Evolutionary conservation across 306 rosid species (phyloP).

Genomic region (Cucurbita argyrosperma): DNA sequence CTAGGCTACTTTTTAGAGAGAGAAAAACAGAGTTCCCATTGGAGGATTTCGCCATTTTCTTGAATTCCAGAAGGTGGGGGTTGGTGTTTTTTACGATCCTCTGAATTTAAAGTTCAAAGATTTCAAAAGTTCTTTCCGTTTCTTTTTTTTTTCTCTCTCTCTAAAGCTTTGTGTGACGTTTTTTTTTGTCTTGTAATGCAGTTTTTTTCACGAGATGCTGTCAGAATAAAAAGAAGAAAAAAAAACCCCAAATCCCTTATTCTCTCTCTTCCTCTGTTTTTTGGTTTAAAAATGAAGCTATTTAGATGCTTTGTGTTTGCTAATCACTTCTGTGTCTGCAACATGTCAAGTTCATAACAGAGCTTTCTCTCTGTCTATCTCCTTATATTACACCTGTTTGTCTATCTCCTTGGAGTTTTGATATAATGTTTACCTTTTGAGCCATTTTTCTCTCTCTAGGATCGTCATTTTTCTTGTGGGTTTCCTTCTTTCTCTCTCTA

Average conservation of each 20-base stretch:
- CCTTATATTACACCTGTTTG: conserved; percentile 19
- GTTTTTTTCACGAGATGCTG: conserved; percentile 88
- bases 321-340: conserved; percentile 46
- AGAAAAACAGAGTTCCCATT: neutral
- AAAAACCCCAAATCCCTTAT: conserved; percentile 17
- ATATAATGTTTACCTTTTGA: conserved; percentile 1
- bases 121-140: neutral
- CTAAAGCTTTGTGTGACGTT: conserved; percentile 56
- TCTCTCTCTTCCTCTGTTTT: neutral
- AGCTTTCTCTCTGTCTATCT: conserved; percentile 28
- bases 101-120: neutral
- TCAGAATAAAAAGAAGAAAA: conserved; percentile 32
- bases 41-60: neutral
- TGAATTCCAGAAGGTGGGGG: neutral
- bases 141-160: neutral
- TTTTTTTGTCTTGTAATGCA: conserved; percentile 87
- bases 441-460: conserved; percentile 11
- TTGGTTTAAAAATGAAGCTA: neutral
- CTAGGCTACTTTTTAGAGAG: neutral
- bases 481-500: neutral
- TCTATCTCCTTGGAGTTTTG: neutral
- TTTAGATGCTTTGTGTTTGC: conserved; percentile 24
- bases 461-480: neutral
- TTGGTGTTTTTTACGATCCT: no score
- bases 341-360: conserved; percentile 40